These are phyloP conservation scores for Apiospora hydei DNA, from an alignment of 2,329 filamentous ascomycete genomes.

Conservation along the genomic window DNA sequence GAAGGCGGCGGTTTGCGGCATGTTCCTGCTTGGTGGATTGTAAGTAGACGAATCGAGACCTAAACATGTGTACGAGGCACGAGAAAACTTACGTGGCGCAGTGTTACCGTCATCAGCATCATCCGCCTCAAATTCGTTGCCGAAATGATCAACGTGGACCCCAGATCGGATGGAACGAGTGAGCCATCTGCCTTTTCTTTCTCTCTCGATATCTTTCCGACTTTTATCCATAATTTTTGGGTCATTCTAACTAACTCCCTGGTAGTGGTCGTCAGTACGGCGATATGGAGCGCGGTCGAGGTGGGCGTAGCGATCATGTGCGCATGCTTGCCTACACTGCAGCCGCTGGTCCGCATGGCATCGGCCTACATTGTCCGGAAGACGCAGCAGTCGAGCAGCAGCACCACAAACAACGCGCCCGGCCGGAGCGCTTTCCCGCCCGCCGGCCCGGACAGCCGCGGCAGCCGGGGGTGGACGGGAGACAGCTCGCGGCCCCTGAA, in stretches of 20 bases:
- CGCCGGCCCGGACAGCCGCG: background rate
- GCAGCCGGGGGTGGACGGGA: conserved; percentile 14
- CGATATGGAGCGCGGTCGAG: conserved; percentile 21
- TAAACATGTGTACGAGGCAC: background rate
- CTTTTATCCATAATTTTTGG: no score
- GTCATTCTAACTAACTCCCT: background rate
- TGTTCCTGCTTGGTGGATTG: conserved; percentile 23
- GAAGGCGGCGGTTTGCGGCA: conserved; percentile 22
- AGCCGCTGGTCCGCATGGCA: conserved; percentile 22
- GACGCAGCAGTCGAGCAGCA: conserved; percentile 1
- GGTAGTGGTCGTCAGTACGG: conserved; percentile 1
- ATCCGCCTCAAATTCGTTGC: conserved; percentile 23
- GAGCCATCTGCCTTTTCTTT: background rate
- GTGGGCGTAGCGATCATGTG: conserved; percentile 21
- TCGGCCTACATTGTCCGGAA: background rate
- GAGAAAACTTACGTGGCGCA: background rate
- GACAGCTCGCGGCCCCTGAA: conserved; percentile 16
- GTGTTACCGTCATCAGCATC: conserved; percentile 16
- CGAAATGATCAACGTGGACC: conserved; percentile 11
- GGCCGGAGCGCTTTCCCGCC: background rate
- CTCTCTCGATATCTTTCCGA: background rate
- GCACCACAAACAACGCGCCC: background rate
- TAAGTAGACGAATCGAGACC: background rate
- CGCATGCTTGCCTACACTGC: conserved; percentile 23
- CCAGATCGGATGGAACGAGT: conserved; percentile 9